These are phyloP conservation scores for Neurospora sp. DNA, from an alignment of 495 filamentous ascomycete genomes.

Conservation along the genomic window DNA sequence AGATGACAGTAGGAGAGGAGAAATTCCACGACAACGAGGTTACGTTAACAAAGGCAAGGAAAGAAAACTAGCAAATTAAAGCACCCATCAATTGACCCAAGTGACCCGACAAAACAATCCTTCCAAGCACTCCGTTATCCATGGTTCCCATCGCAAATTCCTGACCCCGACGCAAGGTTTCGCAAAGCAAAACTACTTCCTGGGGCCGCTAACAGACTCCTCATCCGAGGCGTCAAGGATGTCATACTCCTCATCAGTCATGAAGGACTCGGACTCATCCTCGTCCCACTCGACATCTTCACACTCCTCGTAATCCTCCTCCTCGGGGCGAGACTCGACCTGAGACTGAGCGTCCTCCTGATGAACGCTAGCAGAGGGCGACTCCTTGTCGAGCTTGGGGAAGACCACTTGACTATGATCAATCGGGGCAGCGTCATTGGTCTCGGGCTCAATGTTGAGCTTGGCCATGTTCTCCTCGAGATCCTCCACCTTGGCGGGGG, in stretches of 20 bases:
- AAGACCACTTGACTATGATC: conserved; percentile 77
- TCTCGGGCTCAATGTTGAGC: conserved; percentile 9
- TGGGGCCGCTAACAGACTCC: conserved; percentile 45
- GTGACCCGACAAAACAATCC: not conserved
- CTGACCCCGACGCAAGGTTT: not conserved
- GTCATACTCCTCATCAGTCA: conserved; percentile 97
- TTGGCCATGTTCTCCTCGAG: conserved; percentile 12
- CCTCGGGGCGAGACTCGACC: conserved; percentile 22
- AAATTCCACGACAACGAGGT: not conserved
- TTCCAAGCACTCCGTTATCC: not conserved
- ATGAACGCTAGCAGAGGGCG: conserved; percentile 70
- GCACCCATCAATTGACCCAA: not conserved
- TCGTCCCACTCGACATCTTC: conserved; percentile 52
- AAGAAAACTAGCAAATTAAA: not conserved
- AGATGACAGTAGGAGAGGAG: not conserved
- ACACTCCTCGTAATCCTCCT: conserved; percentile 56
- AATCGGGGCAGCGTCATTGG: conserved; percentile 6
- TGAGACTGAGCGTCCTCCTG: conserved; percentile 33
- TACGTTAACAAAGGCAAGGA: not conserved
- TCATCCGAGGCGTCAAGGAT: conserved; percentile 93
- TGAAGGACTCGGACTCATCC: conserved; percentile 54
- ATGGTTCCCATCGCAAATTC: conserved; percentile 12
- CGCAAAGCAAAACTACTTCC: not conserved
- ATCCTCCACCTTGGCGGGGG: conserved; percentile 8
- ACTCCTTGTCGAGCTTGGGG: conserved; percentile 92